phyloP scores from a whole-genome alignment of 2,329 filamentous ascomycete species.

The Aspergillus tamarii region DNA sequence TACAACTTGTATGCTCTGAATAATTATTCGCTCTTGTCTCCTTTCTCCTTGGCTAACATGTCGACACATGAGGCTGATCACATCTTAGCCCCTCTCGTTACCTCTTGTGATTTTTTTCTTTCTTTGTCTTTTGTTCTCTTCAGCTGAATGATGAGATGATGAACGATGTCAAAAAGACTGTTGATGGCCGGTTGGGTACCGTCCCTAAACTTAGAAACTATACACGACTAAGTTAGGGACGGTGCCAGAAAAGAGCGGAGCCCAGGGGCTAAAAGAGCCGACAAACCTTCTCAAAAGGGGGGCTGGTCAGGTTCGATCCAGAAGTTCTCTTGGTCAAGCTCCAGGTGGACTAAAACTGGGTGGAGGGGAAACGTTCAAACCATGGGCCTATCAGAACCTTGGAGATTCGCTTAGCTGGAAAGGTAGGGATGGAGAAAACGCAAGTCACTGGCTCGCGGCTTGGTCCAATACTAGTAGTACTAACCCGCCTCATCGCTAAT shows the following conservation, averaged over 20 bases:
- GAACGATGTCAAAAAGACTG: background rate
- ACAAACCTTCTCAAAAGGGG: constrained; percentile 8
- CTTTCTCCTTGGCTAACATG: background rate
- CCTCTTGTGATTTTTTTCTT: background rate
- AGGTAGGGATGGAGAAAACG: constrained; percentile 5
- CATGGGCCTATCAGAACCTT: background rate
- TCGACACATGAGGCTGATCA: background rate
- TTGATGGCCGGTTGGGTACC: background rate
- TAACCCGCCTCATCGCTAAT: constrained; percentile 1
- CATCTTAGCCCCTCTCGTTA: background rate
- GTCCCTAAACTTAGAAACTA: constrained; percentile 1
- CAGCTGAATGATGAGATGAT: background rate
- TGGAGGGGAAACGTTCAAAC: background rate
- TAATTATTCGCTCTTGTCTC: background rate
- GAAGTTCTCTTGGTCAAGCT: background rate
- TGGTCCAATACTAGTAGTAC: background rate
- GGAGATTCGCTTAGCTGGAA: background rate
- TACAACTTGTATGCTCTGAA: background rate
- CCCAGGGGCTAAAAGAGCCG: constrained; percentile 8
- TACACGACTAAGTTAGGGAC: constrained; percentile 5
- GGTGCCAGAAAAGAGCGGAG: constrained; percentile 3
- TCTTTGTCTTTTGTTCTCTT: background rate
- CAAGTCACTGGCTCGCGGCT: background rate
- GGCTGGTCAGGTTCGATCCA: constrained; percentile 3
- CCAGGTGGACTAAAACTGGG: background rate